Evolutionary conservation across 1,139 yeast species (phyloP).

Genomic region (Suhomyces taliae): DNA sequence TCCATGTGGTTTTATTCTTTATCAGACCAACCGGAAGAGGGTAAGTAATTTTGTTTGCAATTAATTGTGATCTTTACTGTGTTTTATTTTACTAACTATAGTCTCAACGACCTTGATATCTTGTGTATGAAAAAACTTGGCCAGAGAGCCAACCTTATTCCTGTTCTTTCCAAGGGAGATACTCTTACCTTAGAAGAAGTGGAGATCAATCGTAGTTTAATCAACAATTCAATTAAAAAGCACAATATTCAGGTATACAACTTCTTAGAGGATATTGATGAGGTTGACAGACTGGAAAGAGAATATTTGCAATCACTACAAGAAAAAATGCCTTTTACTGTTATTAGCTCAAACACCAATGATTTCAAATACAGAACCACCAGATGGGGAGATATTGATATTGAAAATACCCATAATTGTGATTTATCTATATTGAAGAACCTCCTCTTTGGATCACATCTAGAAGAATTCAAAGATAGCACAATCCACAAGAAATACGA

Average conservation of each 20-base stretch:
- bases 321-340: constrained; percentile 13
- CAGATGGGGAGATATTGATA: constrained; percentile 15
- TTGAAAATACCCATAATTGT: constrained; percentile 11
- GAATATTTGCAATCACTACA: constrained; percentile 12
- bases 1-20: constrained; percentile 64
- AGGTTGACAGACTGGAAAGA: constrained; percentile 9
- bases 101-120: constrained; percentile 43
- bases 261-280: constrained; percentile 25
- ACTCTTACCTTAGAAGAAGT: constrained; percentile 51
- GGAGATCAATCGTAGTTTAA: constrained; percentile 39
- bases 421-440: constrained; percentile 14
- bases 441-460: constrained; percentile 16
- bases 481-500: constrained; percentile 17
- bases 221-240: constrained; percentile 43
- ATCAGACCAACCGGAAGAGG: constrained; percentile 59
- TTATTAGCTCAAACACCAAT: constrained; percentile 12
- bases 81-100: constrained; percentile 13
- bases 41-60: constrained; percentile 9
- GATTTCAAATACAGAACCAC: constrained; percentile 10
- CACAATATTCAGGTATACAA: constrained; percentile 51
- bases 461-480: constrained; percentile 18
- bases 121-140: constrained; percentile 51
- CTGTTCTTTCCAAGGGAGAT: constrained; percentile 60
- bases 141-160: constrained; percentile 54
- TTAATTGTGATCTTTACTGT: background rate